Evolutionary conservation across 2,329 filamentous ascomycete genomes (phyloP), one percentile per base, ranked within the genome.

Genomic region (Penicillium sp.): DNA sequence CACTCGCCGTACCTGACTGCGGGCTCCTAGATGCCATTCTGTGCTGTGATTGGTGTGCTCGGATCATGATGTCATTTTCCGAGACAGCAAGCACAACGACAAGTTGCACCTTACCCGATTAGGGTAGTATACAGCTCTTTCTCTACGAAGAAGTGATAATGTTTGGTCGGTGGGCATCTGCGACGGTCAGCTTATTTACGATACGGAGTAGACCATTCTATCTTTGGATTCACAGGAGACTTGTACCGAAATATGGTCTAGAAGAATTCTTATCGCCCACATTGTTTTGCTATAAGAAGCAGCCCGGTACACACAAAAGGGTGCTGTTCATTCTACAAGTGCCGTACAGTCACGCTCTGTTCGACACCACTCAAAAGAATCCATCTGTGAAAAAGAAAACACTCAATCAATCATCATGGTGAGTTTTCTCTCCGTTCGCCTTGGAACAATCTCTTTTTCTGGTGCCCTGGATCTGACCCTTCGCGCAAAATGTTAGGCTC

Each of bases 61-160:
- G 56, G 55, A 46, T 57, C 48, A n/a, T 59, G 56, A 59, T 51
- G 39, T 57, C 56, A 59, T 45, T 25, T 32, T 32, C 29, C 29
- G 29, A 32, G 29, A 32, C 4, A 32, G 29, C 29, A 38, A 39
- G 13, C n/a, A 25, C 26, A 37, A 32, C 38, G 5, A 29, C 9
- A 32, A 39, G 27, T 36, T 32, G 26, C 46, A 47, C 56, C 28
- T 53, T 50, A 25, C 53, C 55, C 24, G 32, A 44, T 53, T 52
- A 26, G 48, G 53, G 46, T 48, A 53, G 32, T 46, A 48, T 40
- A 52, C 34, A 46, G 40, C 42, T 53, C 38, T 47, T 32, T 32
- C 29, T 32, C 29, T 7, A 8, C 29, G 29, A 32, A 32, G 8
- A 18, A 18, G 18, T 18, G 18, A 18, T 18, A 27, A 39, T 28